phyloP scores from a whole-genome alignment of 495 filamentous ascomycete genomes.

The Sporormia fimetaria region DNA sequence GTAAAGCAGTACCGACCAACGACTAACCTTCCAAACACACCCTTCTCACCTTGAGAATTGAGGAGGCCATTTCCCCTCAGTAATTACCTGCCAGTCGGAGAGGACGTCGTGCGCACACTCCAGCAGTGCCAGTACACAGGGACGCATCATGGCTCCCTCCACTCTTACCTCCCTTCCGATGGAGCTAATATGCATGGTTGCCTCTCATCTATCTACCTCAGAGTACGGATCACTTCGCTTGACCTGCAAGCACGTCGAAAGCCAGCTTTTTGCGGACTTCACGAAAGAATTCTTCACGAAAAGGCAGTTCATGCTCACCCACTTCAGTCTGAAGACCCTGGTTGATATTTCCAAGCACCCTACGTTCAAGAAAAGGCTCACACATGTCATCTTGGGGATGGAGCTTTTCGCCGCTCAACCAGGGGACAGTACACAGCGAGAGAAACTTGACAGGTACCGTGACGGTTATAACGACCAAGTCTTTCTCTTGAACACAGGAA shows the following conservation, averaged over 20 bases:
- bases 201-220: slow-evolving; percentile 31
- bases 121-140: no score
- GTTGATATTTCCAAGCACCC: slow-evolving; percentile 42
- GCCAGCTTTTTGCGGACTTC: slow-evolving; percentile 36
- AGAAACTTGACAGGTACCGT: not conserved
- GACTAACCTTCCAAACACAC: no score
- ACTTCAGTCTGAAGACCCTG: slow-evolving; percentile 39
- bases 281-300: slow-evolving; percentile 45
- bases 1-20: no score
- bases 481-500: slow-evolving; percentile 33
- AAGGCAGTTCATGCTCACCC: slow-evolving; percentile 43
- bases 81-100: no score
- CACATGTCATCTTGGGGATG: slow-evolving; percentile 39
- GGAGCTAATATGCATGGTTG: slow-evolving; percentile 18
- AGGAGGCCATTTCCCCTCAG: no score
- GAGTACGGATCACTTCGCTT: slow-evolving; percentile 39
- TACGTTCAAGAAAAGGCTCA: slow-evolving; percentile 33
- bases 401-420: slow-evolving; percentile 25
- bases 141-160: slow-evolving; percentile 5
- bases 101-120: no score
- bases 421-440: not conserved
- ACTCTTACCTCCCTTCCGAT: slow-evolving; percentile 13
- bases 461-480: slow-evolving; percentile 4
- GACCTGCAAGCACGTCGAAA: slow-evolving; percentile 39
- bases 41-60: no score